Evolutionary conservation across 2,329 filamentous ascomycete genomes (phyloP).

Genomic region (Fusarium veterinarium): DNA sequence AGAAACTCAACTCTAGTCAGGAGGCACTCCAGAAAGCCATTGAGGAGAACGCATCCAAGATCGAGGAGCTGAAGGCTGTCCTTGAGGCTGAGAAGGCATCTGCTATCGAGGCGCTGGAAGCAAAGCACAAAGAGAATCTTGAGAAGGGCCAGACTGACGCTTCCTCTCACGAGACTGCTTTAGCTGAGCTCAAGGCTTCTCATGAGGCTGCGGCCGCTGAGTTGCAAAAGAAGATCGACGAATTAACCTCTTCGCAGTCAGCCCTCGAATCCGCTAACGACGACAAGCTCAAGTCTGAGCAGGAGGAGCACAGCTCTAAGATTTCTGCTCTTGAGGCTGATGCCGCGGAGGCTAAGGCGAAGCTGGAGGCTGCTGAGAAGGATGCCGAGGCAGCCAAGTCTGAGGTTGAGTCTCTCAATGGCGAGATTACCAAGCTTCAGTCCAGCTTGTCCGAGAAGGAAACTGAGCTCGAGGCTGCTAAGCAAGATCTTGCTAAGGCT

Average conservation of each 20-base stretch:
- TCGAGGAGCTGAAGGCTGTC: constrained; percentile 62
- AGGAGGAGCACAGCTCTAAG: constrained; percentile 58
- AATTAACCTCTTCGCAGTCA: constrained; percentile 60
- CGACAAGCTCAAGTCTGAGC: constrained; percentile 58
- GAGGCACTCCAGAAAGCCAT: constrained; percentile 52
- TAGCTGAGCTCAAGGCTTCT: constrained; percentile 61
- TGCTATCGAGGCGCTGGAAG: constrained; percentile 61
- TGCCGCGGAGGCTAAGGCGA: constrained; percentile 61
- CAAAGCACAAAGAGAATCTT: constrained; percentile 64
- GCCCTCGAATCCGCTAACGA: constrained; percentile 58
- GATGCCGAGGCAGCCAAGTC: constrained; percentile 56
- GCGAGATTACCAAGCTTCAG: constrained; percentile 54
- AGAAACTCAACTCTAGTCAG: constrained; percentile 50
- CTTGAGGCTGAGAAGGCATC: constrained; percentile 63
- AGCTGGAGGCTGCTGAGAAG: constrained; percentile 61
- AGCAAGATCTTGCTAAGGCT: constrained; percentile 53
- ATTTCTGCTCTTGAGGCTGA: constrained; percentile 64
- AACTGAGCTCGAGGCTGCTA: constrained; percentile 58
- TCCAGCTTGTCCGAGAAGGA: constrained; percentile 57
- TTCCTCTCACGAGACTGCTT: constrained; percentile 60
- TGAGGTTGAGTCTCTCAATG: constrained; percentile 58
- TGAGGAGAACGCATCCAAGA: constrained; percentile 61
- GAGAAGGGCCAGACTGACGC: constrained; percentile 58
- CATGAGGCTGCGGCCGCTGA: constrained; percentile 62
- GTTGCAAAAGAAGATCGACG: constrained; percentile 67